Percentiles rank a stretch among this genome's conserved stretches.
These are phyloP conservation scores for Blepharisma stoltei DNA, from an alignment of 73 alveolate species.

Conservation along the genomic window DNA sequence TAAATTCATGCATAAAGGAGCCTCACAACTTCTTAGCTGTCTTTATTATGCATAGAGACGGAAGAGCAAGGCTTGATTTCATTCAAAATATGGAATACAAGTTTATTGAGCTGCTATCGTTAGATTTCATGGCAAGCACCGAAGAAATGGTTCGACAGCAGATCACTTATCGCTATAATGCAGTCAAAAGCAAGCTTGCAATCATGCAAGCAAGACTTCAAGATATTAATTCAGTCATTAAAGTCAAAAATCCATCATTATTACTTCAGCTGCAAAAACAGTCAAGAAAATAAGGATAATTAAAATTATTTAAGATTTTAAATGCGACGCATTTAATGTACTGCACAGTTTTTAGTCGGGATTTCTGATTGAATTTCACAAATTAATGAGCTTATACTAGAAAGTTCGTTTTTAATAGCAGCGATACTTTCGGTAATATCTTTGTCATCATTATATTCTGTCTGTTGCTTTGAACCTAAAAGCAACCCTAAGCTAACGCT, in stretches of 20 bases:
- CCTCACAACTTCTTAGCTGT: conserved; percentile 84
- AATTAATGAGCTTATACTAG: no score
- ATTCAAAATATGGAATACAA: conserved; percentile 86
- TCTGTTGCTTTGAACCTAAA: no score
- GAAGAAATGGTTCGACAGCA: conserved; percentile 86
- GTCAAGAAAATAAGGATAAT: conserved; percentile 6
- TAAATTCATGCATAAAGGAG: conserved; percentile 86
- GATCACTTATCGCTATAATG: conserved; percentile 81
- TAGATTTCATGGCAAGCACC: conserved; percentile 68
- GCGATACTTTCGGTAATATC: no score
- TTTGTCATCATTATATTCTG: no score
- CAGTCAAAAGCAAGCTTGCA: conserved; percentile 78
- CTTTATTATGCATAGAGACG: conserved; percentile 86
- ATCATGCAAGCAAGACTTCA: conserved; percentile 80
- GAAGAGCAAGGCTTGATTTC: conserved; percentile 85
- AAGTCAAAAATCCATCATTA: conserved; percentile 84
- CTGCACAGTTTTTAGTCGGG: no score
- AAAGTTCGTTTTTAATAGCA: no score
- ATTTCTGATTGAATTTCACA: no score
- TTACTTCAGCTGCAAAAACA: conserved; percentile 79
- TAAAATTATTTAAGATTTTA: no score
- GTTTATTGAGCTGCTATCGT: conserved; percentile 81
- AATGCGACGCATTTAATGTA: no score
- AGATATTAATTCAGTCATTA: conserved; percentile 70
- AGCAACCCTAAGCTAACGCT: no score